phyloP scores from a whole-genome alignment of 1,284 basidiomycete species.

The Microbotryomycetes sp. region DNA sequence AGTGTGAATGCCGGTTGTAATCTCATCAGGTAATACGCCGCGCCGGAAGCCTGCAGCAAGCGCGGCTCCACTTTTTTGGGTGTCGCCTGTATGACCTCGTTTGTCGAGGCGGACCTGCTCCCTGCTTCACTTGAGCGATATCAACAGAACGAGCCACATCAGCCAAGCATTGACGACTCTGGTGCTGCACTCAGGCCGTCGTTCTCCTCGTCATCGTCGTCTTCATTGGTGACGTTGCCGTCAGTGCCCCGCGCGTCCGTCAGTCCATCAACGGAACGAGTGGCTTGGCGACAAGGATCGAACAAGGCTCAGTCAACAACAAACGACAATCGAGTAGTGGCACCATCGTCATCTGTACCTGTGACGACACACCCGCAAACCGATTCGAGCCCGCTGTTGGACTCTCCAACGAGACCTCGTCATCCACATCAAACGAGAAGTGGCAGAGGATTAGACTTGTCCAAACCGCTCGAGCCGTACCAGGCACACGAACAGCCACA shows the following conservation, averaged over 20 bases:
- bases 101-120: background rate
- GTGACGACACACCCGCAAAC: too few relatives aligned
- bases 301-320: background rate
- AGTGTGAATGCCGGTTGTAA: too few relatives aligned
- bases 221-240: background rate
- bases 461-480: background rate
- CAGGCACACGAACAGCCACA: background rate
- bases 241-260: background rate
- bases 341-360: background rate
- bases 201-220: background rate
- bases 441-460: slow-evolving; percentile 11
- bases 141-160: background rate
- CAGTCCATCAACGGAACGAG: background rate
- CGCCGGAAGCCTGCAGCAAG: too few relatives aligned
- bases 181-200: background rate
- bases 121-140: background rate
- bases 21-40: too few relatives aligned
- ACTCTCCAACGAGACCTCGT: background rate
- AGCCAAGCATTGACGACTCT: too few relatives aligned
- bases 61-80: background rate
- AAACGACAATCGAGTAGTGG: background rate
- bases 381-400: background rate
- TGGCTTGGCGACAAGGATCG: background rate
- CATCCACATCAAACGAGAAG: background rate
- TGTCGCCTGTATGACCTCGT: background rate